Evolutionary conservation across 495 filamentous ascomycete species (phyloP).

Genomic region (Aspergillus cristatus): DNA sequence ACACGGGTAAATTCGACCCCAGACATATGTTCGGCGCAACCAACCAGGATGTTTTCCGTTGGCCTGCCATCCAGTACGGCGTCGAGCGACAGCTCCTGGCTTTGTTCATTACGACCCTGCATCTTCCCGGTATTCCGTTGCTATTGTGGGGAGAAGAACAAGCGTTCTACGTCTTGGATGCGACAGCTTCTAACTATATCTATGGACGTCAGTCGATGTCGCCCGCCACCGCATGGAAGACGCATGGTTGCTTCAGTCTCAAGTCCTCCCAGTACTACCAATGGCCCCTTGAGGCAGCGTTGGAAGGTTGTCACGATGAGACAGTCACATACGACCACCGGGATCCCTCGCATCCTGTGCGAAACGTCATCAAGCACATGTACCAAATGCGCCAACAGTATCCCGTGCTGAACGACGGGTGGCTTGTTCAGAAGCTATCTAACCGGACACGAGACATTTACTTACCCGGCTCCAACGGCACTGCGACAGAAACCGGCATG

Average conservation of each 20-base stretch:
- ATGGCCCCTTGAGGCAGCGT: slow-evolving; percentile 48
- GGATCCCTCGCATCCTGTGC: slow-evolving; percentile 56
- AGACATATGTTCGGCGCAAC: slow-evolving; percentile 62
- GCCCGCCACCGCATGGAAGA: slow-evolving; percentile 57
- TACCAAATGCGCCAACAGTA: slow-evolving; percentile 51
- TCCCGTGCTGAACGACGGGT: slow-evolving; percentile 58
- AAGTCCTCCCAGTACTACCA: slow-evolving; percentile 47
- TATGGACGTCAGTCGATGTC: slow-evolving; percentile 62
- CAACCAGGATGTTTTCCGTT: slow-evolving; percentile 70
- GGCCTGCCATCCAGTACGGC: slow-evolving; percentile 57
- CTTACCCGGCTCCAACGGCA: slow-evolving; percentile 44
- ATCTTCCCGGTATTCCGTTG: slow-evolving; percentile 58
- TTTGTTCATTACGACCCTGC: slow-evolving; percentile 53
- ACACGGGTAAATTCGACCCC: slow-evolving; percentile 59
- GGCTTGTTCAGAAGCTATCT: slow-evolving; percentile 48
- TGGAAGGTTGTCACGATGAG: slow-evolving; percentile 51
- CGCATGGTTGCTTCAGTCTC: slow-evolving; percentile 58
- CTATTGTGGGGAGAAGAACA: slow-evolving; percentile 66
- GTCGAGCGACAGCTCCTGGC: slow-evolving; percentile 53
- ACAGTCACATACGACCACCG: slow-evolving; percentile 55
- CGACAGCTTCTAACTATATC: slow-evolving; percentile 59
- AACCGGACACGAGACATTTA: slow-evolving; percentile 46
- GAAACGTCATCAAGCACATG: slow-evolving; percentile 60
- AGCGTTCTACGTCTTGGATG: slow-evolving; percentile 57
- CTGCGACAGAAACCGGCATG: slow-evolving; percentile 55